Conservation (phyloP, 768 basidiomycete genomes). For the Dendrothele bispora region DNA sequence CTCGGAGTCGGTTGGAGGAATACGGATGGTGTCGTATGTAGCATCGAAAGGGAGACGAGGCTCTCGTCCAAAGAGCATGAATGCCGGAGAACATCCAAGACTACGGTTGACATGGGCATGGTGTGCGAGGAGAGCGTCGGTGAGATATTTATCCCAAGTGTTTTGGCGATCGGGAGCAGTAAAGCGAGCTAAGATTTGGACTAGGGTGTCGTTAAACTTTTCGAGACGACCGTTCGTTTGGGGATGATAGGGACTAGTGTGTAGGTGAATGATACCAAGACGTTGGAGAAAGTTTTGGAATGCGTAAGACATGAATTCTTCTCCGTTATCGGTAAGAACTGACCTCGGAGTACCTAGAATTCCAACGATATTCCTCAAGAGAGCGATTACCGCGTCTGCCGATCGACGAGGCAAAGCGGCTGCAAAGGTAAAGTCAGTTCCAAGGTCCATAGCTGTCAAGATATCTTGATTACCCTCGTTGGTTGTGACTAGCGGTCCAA, state of each 20-base stretch:
- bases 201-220: conserved; percentile 9
- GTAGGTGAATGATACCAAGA: conserved; percentile 14
- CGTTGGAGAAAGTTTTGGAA: conserved; percentile 10
- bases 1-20: conserved; percentile 17
- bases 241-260: conserved; percentile 12
- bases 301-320: conserved; percentile 19
- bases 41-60: conserved; percentile 14
- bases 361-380: conserved; percentile 10
- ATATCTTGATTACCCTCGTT: conserved; percentile 17
- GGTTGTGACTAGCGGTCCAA: conserved; percentile 16
- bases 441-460: conserved; percentile 16
- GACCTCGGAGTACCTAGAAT: conserved; percentile 14
- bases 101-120: conserved; percentile 12
- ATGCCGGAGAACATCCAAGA: conserved; percentile 13
- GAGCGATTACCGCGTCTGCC: conserved; percentile 7
- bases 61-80: conserved; percentile 14
- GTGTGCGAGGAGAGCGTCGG: conserved; percentile 17
- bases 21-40: conserved; percentile 9
- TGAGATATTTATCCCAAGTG: conserved; percentile 18
- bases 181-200: conserved; percentile 13
- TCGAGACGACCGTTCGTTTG: conserved; percentile 8
- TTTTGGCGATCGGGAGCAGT: conserved; percentile 10
- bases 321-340: conserved; percentile 19
- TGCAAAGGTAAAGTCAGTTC: conserved; percentile 10
- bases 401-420: conserved; percentile 7